phyloP scores from a whole-genome alignment of 2,329 filamentous ascomycete species.

The Metarhizium anisopliae region DNA sequence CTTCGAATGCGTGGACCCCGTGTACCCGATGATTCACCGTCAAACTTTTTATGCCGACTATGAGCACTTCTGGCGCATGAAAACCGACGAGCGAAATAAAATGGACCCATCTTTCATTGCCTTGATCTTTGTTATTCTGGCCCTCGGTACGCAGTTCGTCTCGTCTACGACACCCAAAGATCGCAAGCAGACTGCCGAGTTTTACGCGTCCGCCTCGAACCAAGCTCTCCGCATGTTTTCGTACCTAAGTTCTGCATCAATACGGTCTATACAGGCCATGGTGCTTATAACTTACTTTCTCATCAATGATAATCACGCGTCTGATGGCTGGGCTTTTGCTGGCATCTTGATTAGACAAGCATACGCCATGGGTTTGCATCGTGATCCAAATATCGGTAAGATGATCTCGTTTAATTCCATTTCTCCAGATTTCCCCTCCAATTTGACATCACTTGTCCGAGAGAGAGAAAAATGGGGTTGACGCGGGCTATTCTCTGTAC shows the following conservation, averaged over 20 bases:
- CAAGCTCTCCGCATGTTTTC: constrained; percentile 68
- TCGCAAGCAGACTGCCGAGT: constrained; percentile 67
- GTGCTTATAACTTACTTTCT: constrained; percentile 73
- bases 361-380: constrained; percentile 73
- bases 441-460: background rate
- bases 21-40: constrained; percentile 72
- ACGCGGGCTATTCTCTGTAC: background rate
- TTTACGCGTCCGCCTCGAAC: constrained; percentile 72
- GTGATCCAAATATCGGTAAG: constrained; percentile 64
- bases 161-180: constrained; percentile 48
- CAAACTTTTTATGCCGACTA: constrained; percentile 71
- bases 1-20: constrained; percentile 65
- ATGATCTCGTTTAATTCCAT: background rate
- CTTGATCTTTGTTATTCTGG: constrained; percentile 68
- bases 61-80: constrained; percentile 65
- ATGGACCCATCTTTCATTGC: constrained; percentile 62
- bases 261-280: constrained; percentile 71
- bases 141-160: constrained; percentile 71
- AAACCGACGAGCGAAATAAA: constrained; percentile 44
- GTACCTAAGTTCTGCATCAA: constrained; percentile 65
- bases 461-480: background rate
- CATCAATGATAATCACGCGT: constrained; percentile 79
- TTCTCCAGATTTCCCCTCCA: background rate
- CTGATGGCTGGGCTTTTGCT: constrained; percentile 74
- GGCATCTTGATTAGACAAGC: constrained; percentile 69